A percentile compares a stretch with the other conserved stretches of the same genome.
phyloP scores from a whole-genome alignment of 129 eudicot species.

The Calendula officinalis region DNA sequence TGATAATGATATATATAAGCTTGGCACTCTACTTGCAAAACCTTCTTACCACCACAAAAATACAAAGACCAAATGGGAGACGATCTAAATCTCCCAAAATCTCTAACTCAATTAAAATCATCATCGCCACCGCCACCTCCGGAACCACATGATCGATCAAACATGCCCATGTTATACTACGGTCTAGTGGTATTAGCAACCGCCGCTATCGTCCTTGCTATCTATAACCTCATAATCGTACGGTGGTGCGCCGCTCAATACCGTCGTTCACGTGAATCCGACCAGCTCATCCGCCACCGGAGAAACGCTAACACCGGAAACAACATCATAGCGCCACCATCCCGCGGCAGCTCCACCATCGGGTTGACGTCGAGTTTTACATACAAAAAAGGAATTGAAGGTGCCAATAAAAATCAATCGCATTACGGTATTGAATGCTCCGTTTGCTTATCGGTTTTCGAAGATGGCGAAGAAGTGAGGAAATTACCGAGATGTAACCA shows the following conservation, averaged over 20 bases:
- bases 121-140: conserved; percentile 20
- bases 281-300: neutral
- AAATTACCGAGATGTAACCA: conserved; percentile 57
- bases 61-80: conserved; percentile 17
- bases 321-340: conserved; percentile 1
- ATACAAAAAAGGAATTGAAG: conserved; percentile 46
- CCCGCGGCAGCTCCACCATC: conserved; percentile 14
- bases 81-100: conserved; percentile 18
- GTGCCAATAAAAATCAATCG: neutral
- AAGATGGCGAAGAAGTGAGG: conserved; percentile 67
- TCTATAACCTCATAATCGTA: conserved; percentile 55
- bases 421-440: conserved; percentile 43
- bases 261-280: conserved; percentile 14
- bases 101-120: conserved; percentile 18
- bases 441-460: conserved; percentile 64
- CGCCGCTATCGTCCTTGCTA: conserved; percentile 49
- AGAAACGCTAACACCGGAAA: conserved; percentile 1
- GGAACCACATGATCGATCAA: conserved; percentile 19
- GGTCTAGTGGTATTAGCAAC: conserved; percentile 66
- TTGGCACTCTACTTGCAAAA: conserved; percentile 12
- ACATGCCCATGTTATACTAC: conserved; percentile 58
- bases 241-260: conserved; percentile 45
- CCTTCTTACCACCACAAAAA: conserved; percentile 16
- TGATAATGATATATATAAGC: neutral
- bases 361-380: conserved; percentile 38